Conservation (phyloP, 345 rosid genomes). For the Melaleuca alternifolia region DNA sequence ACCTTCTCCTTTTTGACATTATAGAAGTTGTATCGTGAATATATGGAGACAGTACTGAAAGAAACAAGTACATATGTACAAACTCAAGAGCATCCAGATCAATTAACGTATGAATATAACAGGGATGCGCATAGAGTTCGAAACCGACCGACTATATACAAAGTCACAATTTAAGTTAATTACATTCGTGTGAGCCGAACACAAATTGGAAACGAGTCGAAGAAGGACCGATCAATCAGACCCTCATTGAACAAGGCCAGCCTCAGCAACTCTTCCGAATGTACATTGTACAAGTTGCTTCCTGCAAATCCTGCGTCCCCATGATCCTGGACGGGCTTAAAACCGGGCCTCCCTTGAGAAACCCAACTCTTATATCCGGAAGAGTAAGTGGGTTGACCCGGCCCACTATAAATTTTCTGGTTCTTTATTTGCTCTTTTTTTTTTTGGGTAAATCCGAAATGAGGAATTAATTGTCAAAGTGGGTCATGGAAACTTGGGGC, state of each 20-base stretch:
- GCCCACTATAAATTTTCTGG: neutral
- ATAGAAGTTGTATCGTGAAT: neutral
- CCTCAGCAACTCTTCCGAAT: neutral
- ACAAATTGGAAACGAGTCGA: neutral
- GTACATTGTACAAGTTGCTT: neutral
- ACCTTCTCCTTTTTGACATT: neutral
- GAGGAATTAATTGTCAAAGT: neutral
- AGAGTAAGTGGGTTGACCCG: neutral
- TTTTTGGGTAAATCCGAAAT: neutral
- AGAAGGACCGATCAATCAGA: neutral
- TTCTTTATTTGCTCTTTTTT: rapidly evolving
- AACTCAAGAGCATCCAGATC: neutral
- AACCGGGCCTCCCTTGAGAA: neutral
- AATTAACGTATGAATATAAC: neutral
- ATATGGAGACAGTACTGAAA: neutral
- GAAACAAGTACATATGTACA: neutral
- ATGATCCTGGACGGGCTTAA: neutral
- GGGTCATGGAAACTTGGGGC: neutral
- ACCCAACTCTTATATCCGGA: neutral
- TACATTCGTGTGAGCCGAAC: rapidly evolving
- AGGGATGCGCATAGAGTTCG: rapidly evolving
- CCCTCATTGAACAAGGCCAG: neutral
- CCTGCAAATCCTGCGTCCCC: neutral
- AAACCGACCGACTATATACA: neutral
- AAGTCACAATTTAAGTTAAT: rapidly evolving